phyloP scores from a whole-genome alignment of 1,139 yeast genomes.

The Trichomonascaceae sp. region DNA sequence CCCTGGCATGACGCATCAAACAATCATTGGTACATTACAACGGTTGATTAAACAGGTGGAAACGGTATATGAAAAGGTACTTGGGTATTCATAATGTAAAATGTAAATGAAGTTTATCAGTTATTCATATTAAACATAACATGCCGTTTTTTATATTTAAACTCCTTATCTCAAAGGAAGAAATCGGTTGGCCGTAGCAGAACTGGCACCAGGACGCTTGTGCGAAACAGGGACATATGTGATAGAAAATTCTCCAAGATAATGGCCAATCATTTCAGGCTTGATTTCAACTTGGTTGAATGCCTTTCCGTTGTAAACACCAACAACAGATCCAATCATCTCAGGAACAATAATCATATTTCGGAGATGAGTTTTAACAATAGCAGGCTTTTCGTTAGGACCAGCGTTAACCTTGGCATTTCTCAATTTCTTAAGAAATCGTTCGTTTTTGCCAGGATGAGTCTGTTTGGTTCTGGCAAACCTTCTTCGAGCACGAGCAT shows the following conservation, averaged over 20 bases:
- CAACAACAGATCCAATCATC: constrained; percentile 98
- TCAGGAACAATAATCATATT: constrained; percentile 99
- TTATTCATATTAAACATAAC: constrained; percentile 3
- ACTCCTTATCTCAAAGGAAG: constrained; percentile 33
- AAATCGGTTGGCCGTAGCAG: constrained; percentile 64
- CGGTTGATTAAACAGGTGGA: constrained; percentile 59
- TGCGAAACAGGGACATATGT: constrained; percentile 99
- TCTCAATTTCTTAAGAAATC: constrained; percentile 96
- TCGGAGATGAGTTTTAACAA: constrained; percentile 99
- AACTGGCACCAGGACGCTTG: constrained; percentile 93
- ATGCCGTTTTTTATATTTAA: constrained; percentile 7
- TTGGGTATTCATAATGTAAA: constrained; percentile 18
- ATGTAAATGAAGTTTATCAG: neutral
- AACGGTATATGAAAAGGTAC: constrained; percentile 21
- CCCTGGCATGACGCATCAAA: constrained; percentile 81
- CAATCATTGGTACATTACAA: constrained; percentile 67
- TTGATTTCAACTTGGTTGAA: constrained; percentile 98
- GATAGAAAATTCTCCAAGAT: constrained; percentile 99
- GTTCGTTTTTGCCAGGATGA: constrained; percentile 64
- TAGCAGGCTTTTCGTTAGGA: constrained; percentile 95
- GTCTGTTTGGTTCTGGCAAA: constrained; percentile 95
- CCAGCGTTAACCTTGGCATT: constrained; percentile 91
- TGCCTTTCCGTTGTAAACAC: constrained; percentile 99
- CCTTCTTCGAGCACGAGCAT: constrained; percentile 99
- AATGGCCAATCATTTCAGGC: constrained; percentile 99